Evolutionary conservation across 345 rosid genomes (phyloP), one percentile per base, ranked within the genome.

Genomic region (Brassica incana): DNA sequence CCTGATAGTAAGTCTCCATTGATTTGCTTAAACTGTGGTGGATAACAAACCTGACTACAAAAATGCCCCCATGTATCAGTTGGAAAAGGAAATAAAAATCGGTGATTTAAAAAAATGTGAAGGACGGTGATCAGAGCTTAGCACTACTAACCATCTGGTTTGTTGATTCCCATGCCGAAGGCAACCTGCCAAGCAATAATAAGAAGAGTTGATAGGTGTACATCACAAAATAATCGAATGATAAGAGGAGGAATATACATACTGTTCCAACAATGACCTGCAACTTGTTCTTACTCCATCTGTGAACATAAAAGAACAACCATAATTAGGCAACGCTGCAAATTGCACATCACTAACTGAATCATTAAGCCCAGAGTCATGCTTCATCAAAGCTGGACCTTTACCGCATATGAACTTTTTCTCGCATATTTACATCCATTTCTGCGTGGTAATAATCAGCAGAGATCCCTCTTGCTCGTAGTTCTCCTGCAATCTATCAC

Each of bases 161-260:
- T 95, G 89, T 95, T 95, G 85, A 95, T 92, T 81, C 99, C 99
- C 99, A 95, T 95, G 16, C 99, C 99, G 88, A 95, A 95, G 33
- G 99, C 99, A 82, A 95, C 99, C 99, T 95, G 86, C 27, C 70
- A 81, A 30, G 36, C 15, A 77, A 81, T 67, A 30, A 75, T 38
- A 29, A 68, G 4, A 29, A 68, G 4, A 74, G 63, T 77, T 77
- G 69, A 69, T 16, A 16, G 6, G 27, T 27, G 60, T 35, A 80
- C n/a, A 56, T 70, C 45, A 36, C 8, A 27, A 20, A 33, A 67
- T 32, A 77, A 72, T 9, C 69, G 67, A 71, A 63, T 75, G 29
- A 76, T 5, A 67, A 33, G 0, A 27, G 10, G 48, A 58, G 65
- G 65, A 69, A 60, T 32, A 76, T 12, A 82, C 98, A 48, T 92